Conservation (phyloP, 177 flowering plant genomes). For the Vitis hybrid region DNA sequence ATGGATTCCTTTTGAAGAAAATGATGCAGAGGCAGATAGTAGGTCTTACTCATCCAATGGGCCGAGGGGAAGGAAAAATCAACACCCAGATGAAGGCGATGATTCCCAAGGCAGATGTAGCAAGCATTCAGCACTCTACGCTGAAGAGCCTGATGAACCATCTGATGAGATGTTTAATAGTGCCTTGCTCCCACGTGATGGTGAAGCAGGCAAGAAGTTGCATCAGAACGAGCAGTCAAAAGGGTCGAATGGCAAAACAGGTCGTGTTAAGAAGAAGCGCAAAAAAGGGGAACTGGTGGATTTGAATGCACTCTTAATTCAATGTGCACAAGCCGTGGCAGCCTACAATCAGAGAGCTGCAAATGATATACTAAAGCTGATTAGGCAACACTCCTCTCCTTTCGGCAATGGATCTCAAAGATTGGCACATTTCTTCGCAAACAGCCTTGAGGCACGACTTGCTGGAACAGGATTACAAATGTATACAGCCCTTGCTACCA, state of each 20-base stretch:
- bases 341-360: slow-evolving; percentile 14
- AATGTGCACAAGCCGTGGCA: slow-evolving; percentile 25
- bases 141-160: too few relatives aligned
- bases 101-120: background rate
- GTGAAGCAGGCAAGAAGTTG: background rate
- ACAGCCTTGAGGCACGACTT: slow-evolving; percentile 30
- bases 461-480: slow-evolving; percentile 9
- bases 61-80: slow-evolving; percentile 20
- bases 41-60: slow-evolving; percentile 1
- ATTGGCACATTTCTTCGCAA: slow-evolving; percentile 26
- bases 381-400: slow-evolving; percentile 27
- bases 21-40: background rate
- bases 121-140: too few relatives aligned
- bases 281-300: slow-evolving; percentile 15
- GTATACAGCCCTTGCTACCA: background rate
- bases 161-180: too few relatives aligned
- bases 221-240: background rate
- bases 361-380: slow-evolving; percentile 15
- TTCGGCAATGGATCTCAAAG: slow-evolving; percentile 25
- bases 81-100: slow-evolving; percentile 3
- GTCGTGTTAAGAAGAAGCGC: background rate
- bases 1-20: too few relatives aligned
- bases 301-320: slow-evolving; percentile 15
- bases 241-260: background rate
- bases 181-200: background rate